A percentile compares a stretch with the other conserved stretches of the same genome.
phyloP scores from a whole-genome alignment of 768 basidiomycete species.

The Psilocybe subaeruginosa region DNA sequence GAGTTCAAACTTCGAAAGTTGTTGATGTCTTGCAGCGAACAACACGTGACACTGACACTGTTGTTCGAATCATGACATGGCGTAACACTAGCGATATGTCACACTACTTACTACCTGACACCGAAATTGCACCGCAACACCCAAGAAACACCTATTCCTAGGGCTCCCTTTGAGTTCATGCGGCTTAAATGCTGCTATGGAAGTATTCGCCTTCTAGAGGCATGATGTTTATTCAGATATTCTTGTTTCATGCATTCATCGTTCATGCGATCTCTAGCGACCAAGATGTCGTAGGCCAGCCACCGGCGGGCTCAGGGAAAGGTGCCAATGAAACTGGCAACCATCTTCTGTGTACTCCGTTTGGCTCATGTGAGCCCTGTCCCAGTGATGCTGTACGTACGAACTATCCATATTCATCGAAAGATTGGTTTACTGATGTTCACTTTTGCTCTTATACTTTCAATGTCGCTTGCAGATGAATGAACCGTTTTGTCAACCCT shows the following conservation, averaged over 20 bases:
- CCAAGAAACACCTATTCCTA: too few species aligned
- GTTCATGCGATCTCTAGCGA: slow-evolving; percentile 1
- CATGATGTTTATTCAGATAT: slow-evolving; percentile 18
- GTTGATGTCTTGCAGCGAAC: too few species aligned
- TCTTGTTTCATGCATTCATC: slow-evolving; percentile 12
- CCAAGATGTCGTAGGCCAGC: slow-evolving; percentile 9
- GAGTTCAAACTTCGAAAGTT: too few species aligned
- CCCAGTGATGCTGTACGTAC: slow-evolving; percentile 61
- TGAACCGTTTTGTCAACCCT: slow-evolving; percentile 94
- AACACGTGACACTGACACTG: too few species aligned
- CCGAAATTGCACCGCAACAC: too few species aligned
- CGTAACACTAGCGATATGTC: neutral
- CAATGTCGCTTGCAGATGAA: slow-evolving; percentile 51
- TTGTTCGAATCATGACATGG: too few species aligned
- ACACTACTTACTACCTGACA: neutral
- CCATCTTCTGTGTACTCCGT: slow-evolving; percentile 26
- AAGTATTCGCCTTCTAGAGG: slow-evolving; percentile 21
- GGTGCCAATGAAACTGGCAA: slow-evolving; percentile 29
- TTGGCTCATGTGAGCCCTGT: slow-evolving; percentile 43
- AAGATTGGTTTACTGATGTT: neutral
- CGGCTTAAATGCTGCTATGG: slow-evolving; percentile 33
- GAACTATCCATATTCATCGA: slow-evolving; percentile 1
- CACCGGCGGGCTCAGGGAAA: slow-evolving; percentile 15
- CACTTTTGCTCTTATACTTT: neutral
- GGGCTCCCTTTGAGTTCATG: slow-evolving; percentile 30